Evolutionary conservation across 1,284 basidiomycete species (phyloP).

Genomic region (Cryptococcus hybrid): DNA sequence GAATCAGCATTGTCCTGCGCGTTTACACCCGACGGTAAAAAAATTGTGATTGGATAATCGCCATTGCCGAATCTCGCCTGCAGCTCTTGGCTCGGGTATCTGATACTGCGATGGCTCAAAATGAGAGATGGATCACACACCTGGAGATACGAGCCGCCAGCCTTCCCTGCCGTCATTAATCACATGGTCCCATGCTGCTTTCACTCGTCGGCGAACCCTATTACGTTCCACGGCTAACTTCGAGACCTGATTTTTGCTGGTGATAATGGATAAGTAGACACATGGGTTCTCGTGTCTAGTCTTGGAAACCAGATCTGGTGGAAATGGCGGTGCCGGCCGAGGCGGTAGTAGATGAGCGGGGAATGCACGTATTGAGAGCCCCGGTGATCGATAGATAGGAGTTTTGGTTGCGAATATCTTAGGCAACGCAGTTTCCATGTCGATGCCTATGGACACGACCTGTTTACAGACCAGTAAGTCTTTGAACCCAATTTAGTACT

Average conservation of each 20-base stretch:
- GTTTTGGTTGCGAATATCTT: constrained; percentile 7
- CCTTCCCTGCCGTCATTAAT: constrained; percentile 3
- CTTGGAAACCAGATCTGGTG: neutral
- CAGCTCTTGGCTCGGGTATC: neutral
- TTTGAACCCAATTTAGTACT: no score
- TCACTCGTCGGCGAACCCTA: constrained; percentile 10
- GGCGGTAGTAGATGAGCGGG: constrained; percentile 5
- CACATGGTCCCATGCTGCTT: constrained; percentile 14
- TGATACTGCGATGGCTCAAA: neutral
- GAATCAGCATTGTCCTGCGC: no score
- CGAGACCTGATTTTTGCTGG: constrained; percentile 8
- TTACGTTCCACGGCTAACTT: constrained; percentile 24
- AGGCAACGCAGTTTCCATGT: constrained; percentile 7
- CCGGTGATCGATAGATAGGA: constrained; percentile 1
- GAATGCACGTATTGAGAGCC: constrained; percentile 12
- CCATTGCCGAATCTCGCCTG: neutral
- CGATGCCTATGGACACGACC: constrained; percentile 12
- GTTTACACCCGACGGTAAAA: neutral
- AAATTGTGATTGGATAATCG: neutral
- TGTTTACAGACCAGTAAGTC: neutral
- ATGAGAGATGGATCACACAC: neutral
- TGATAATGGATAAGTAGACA: constrained; percentile 10
- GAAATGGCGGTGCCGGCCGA: constrained; percentile 12
- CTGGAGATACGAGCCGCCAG: neutral
- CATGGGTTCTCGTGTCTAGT: neutral